A percentile compares a stretch with the other conserved stretches of the same genome.
These are phyloP conservation scores for Geotrichum histeridarum DNA, from an alignment of 1,139 yeast species.

Conservation along the genomic window DNA sequence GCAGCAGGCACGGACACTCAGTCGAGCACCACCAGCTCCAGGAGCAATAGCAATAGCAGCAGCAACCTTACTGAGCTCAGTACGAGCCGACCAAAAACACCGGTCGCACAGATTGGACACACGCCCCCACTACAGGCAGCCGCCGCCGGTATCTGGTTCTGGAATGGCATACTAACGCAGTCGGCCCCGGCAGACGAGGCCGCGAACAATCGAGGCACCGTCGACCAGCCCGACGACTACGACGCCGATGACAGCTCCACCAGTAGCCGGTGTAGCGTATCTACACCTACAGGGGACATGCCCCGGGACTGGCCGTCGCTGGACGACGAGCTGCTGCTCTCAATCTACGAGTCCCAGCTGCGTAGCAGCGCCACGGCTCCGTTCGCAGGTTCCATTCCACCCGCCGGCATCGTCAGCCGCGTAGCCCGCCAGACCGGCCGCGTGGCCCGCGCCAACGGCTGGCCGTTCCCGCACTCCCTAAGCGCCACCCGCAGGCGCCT, in stretches of 20 bases:
- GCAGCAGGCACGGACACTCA: no score
- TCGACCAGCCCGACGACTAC: not conserved
- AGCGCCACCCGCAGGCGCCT: constrained; percentile 34
- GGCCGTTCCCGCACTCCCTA: constrained; percentile 35
- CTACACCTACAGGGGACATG: not conserved
- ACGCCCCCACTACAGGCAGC: not conserved
- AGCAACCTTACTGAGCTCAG: no score
- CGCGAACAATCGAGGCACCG: not conserved
- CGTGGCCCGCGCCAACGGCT: constrained; percentile 29
- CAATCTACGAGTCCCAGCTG: constrained; percentile 29
- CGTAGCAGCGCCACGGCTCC: constrained; percentile 37
- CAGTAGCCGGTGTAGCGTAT: not conserved
- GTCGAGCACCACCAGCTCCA: no score
- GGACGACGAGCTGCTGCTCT: constrained; percentile 33
- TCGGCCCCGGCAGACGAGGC: not conserved
- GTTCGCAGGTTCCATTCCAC: constrained; percentile 38
- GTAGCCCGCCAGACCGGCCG: constrained; percentile 36
- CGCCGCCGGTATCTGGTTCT: not conserved
- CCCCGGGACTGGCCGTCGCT: constrained; percentile 28
- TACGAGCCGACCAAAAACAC: not conserved
- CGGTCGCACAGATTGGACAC: not conserved
- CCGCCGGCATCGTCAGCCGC: constrained; percentile 36
- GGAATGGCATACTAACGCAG: not conserved
- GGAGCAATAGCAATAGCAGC: no score
- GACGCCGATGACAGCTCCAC: not conserved